Evolutionary conservation across 805 yeast species (phyloP), one percentile per base, ranked within the genome.

Genomic region (Danielozyma ontarioensis): DNA sequence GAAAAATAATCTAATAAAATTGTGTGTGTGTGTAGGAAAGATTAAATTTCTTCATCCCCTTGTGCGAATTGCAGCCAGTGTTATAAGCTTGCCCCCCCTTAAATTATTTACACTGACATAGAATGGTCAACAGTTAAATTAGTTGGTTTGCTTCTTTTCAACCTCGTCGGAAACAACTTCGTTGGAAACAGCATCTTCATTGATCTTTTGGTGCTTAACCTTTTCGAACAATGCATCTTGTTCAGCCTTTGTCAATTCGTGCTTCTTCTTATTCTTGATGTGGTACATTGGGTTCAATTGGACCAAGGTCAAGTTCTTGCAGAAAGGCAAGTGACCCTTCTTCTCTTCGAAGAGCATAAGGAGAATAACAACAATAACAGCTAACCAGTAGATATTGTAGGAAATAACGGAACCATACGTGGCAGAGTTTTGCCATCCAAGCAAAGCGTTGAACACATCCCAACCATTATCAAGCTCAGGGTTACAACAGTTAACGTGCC

Each of bases 271-370:
- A 46, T 71, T 70, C 67, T 80, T 83, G 42, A 83, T 58, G 67
- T 78, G 72, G 62, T 79, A 81, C 72, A 78, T 69, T 60, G 90
- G 94, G 62, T 80, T 82, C 60, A 83, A 79, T 48, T 49, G 56
- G 54, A 46, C 70, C 29, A 45, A 31, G 4, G 46, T 46, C 15
- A 48, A 24, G 29, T 28, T 35, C 42, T 39, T 42, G 37, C 31
- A 17, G 35, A 44, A 42, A 12, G 55, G 55, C 44, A 52, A 48
- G 44, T 50, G 57, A 23, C 57, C 57, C 32, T 28, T 32, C 34
- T 40, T 49, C 40, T 52, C 57, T 40, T 52, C 53, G 36, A 35
- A 49, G 32, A 43, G 36, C 55, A 52, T 48, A 32, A 45, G 36
- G 24, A 25, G 18, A 13, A 52, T 31, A 4, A 40, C 39, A 10